These are phyloP conservation scores for Vitis hybrid DNA, from an alignment of 177 flowering plant species.

Conservation along the genomic window DNA sequence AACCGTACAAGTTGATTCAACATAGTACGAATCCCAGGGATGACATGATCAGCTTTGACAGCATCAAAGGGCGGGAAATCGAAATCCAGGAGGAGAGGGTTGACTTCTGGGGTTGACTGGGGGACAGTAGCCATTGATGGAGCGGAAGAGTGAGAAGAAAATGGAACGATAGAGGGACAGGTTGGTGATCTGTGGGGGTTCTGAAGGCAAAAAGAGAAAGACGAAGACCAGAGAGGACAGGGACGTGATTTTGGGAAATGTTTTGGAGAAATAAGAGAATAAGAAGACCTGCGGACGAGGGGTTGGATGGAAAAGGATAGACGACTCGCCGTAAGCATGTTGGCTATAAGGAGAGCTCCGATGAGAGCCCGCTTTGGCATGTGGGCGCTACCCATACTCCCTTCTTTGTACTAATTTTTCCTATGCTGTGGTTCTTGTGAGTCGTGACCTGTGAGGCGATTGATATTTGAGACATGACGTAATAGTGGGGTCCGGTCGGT, in stretches of 20 bases:
- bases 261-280: slow-evolving; percentile 23
- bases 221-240: slow-evolving; percentile 82
- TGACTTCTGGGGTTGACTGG: slow-evolving; percentile 13
- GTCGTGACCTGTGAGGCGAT: no score
- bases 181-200: slow-evolving; percentile 12
- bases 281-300: slow-evolving; percentile 7
- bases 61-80: slow-evolving; percentile 83
- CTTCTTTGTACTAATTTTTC: no score
- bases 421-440: no score
- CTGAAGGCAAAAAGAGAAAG: slow-evolving; percentile 58
- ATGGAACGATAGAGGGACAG: slow-evolving; percentile 13
- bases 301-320: slow-evolving; percentile 30
- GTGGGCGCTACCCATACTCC: no score
- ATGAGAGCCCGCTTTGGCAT: not conserved
- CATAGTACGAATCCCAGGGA: slow-evolving; percentile 78
- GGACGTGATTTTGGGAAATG: slow-evolving; percentile 46
- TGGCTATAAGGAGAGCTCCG: slow-evolving; percentile 13
- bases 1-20: slow-evolving; percentile 57
- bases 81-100: slow-evolving; percentile 72
- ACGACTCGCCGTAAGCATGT: slow-evolving; percentile 27
- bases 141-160: not conserved
- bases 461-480: not conserved
- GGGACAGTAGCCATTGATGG: slow-evolving; percentile 25
- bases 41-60: slow-evolving; percentile 75
- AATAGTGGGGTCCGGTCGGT: not conserved